These are phyloP conservation scores for Phytophthora cactorum DNA, from an alignment of 352 stramenopile species.

Conservation along the genomic window DNA sequence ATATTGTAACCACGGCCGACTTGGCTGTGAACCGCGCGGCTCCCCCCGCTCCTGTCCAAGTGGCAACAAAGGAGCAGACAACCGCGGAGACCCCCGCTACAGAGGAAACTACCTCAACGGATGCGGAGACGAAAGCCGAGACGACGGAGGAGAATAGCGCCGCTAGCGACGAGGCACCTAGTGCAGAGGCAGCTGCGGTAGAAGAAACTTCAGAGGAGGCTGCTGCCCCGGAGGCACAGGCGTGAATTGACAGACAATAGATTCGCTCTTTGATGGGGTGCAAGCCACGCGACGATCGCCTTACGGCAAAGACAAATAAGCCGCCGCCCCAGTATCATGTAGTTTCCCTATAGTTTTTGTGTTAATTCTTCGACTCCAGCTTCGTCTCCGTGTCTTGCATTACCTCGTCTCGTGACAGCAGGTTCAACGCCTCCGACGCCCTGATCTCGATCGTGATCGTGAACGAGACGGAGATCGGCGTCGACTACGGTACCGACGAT, in stretches of 20 bases:
- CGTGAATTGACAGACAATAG: constrained; percentile 56
- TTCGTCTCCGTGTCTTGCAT: constrained; percentile 1
- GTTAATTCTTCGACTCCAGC: constrained; percentile 15
- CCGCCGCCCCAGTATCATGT: constrained; percentile 36
- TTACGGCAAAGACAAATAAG: constrained; percentile 32
- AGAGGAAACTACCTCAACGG: constrained; percentile 18
- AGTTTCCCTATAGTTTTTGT: constrained; percentile 37
- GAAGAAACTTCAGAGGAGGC: constrained; percentile 38
- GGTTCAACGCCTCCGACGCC: constrained; percentile 25
- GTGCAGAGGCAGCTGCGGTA: constrained; percentile 37
- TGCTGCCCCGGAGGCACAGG: constrained; percentile 38
- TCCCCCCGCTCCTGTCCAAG: constrained; percentile 16
- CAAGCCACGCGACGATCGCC: constrained; percentile 24
- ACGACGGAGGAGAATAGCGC: constrained; percentile 28
- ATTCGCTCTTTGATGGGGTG: constrained; percentile 44
- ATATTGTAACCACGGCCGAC: constrained; percentile 32
- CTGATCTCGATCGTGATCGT: constrained; percentile 3
- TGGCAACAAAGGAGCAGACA: not conserved
- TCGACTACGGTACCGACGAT: constrained; percentile 19
- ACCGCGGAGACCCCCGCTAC: not conserved
- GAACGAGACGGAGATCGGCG: constrained; percentile 37
- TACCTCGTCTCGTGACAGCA: not conserved
- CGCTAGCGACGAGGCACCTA: constrained; percentile 36
- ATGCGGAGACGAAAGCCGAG: constrained; percentile 28
- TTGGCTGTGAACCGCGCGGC: constrained; percentile 16